Evolutionary conservation across 1,284 basidiomycete species (phyloP).

Genomic region (Melampsora larici-populina): DNA sequence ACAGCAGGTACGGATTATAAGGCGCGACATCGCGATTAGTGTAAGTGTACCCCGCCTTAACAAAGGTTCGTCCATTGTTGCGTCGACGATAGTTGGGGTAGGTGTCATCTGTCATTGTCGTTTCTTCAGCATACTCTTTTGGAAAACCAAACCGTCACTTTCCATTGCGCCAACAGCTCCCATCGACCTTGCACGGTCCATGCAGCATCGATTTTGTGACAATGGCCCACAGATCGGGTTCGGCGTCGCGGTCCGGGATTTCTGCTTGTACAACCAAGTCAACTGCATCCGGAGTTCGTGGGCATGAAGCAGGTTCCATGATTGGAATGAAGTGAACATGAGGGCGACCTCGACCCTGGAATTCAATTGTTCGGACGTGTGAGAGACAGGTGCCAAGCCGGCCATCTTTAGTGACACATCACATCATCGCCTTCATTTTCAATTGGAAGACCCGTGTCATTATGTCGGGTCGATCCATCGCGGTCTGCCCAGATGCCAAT

Average conservation of each 20-base stretch:
- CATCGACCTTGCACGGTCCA: not conserved
- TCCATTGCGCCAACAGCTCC: not conserved
- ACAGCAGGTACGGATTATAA: too few relatives aligned
- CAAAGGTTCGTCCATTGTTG: too few relatives aligned
- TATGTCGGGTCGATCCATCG: too few relatives aligned
- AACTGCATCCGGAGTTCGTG: not conserved
- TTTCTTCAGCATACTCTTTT: too few relatives aligned
- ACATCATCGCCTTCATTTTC: too few relatives aligned
- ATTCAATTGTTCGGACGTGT: conserved; percentile 18
- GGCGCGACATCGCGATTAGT: too few relatives aligned
- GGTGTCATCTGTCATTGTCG: too few relatives aligned
- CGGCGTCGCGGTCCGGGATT: not conserved
- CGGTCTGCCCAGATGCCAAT: not conserved
- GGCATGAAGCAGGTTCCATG: not conserved
- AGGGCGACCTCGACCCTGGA: not conserved
- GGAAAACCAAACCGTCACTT: too few relatives aligned
- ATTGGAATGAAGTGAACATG: not conserved
- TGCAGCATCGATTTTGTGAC: conserved; percentile 6
- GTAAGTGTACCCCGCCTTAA: too few relatives aligned
- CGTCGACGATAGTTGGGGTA: too few relatives aligned
- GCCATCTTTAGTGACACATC: not conserved
- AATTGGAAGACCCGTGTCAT: too few relatives aligned
- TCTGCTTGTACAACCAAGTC: conserved; percentile 1
- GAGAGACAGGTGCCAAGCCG: not conserved
- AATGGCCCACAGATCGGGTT: not conserved